Percentiles rank a stretch among this genome's conserved stretches.
Conservation (phyloP, 768 basidiomycete genomes). For the Mycena vulgaris region DNA sequence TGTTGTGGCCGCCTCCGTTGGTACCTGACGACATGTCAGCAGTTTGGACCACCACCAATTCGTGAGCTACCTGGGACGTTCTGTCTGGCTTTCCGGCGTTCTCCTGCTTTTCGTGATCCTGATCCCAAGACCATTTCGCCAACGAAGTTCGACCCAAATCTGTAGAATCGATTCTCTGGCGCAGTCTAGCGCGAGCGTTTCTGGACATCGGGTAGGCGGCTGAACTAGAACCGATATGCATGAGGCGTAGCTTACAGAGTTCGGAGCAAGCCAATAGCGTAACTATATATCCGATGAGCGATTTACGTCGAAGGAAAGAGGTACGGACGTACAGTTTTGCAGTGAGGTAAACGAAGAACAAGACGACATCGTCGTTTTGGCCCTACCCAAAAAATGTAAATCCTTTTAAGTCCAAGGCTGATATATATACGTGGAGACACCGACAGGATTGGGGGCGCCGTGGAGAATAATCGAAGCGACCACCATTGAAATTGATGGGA, state of each 20-base stretch:
- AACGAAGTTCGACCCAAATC: conserved; percentile 61
- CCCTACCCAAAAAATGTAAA: no score
- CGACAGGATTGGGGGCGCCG: conserved; percentile 45
- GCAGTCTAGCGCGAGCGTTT: conserved; percentile 54
- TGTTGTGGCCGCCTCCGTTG: conserved; percentile 2
- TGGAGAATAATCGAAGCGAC: conserved; percentile 48
- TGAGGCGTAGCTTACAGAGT: conserved; percentile 44
- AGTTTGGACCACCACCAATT: neutral
- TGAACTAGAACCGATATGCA: neutral
- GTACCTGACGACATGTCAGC: conserved; percentile 1
- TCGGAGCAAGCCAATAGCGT: conserved; percentile 57
- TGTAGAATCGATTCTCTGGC: conserved; percentile 55
- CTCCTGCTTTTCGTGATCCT: conserved; percentile 27
- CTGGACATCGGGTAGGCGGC: neutral
- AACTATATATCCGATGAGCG: conserved; percentile 41
- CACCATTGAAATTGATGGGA: conserved; percentile 53
- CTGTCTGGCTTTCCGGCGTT: neutral
- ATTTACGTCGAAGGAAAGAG: conserved; percentile 44
- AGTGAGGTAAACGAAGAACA: conserved; percentile 65
- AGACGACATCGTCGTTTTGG: conserved; percentile 56
- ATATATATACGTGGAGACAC: conserved; percentile 32
- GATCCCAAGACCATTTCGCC: conserved; percentile 53
- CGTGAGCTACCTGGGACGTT: neutral
- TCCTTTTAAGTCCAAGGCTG: no score
- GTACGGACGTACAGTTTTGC: conserved; percentile 60